Conservation (phyloP, 202 grass and related monocot genomes). For the Eragrostis tef region DNA sequence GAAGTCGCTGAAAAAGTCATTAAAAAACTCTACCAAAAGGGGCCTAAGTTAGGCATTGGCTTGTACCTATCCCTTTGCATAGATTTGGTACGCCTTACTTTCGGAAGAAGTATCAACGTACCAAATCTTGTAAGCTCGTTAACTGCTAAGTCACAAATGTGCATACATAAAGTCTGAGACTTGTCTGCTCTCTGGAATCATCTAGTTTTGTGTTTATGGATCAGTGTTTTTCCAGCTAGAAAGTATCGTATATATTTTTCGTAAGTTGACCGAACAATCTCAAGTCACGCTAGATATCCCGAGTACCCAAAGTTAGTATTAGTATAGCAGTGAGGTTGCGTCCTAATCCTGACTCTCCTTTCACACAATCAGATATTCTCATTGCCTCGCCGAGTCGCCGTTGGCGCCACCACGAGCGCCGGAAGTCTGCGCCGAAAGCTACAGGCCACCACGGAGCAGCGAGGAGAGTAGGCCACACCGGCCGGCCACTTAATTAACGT, state of each 20-base stretch:
- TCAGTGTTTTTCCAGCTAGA: too few relatives aligned
- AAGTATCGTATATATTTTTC: too few relatives aligned
- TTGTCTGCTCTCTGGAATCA: too few relatives aligned
- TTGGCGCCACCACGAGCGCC: neutral
- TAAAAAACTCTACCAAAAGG: too few relatives aligned
- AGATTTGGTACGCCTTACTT: neutral
- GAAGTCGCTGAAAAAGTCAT: too few relatives aligned
- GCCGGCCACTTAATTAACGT: neutral
- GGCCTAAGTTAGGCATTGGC: neutral
- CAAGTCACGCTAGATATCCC: too few relatives aligned
- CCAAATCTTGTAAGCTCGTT: neutral
- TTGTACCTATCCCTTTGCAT: neutral
- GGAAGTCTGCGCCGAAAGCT: constrained; percentile 29
- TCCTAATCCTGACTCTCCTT: neutral
- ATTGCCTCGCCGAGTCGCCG: neutral
- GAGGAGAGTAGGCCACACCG: neutral
- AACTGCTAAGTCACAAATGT: neutral
- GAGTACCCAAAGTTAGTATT: too few relatives aligned
- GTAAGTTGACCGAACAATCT: too few relatives aligned
- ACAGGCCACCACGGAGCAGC: neutral
- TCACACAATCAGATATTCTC: neutral
- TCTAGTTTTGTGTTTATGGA: too few relatives aligned
- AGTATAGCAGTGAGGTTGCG: too few relatives aligned
- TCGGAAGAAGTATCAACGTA: neutral
- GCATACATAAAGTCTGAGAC: neutral